Conservation (phyloP, 1,284 basidiomycete species). For the Cutaneotrichosporon dermatis region DNA sequence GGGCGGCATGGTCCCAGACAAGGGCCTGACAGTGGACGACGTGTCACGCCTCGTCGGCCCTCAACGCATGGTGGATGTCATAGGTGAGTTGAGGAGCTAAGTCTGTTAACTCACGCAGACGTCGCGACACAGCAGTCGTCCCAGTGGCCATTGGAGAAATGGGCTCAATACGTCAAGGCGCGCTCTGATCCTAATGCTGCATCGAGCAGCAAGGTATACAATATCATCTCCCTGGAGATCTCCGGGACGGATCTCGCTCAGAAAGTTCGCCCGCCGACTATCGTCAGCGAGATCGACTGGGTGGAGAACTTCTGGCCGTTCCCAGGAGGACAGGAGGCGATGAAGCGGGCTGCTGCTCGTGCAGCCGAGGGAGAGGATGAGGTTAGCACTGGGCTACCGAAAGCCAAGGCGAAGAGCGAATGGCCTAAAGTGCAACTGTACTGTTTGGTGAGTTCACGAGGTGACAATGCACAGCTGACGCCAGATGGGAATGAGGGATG, state of each 20-base stretch:
- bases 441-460: constrained; percentile 72
- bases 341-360: constrained; percentile 5
- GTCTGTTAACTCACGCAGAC: constrained; percentile 53
- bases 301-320: constrained; percentile 87
- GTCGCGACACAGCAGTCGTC: constrained; percentile 77
- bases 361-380: no score
- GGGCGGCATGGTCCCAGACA: constrained; percentile 43
- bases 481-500: constrained; percentile 55
- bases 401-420: constrained; percentile 13
- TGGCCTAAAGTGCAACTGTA: constrained; percentile 96
- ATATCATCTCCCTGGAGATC: constrained; percentile 84
- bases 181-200: constrained; percentile 13
- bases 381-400: background rate
- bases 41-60: constrained; percentile 75
- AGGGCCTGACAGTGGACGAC: constrained; percentile 54
- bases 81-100: constrained; percentile 57
- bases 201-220: constrained; percentile 62
- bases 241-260: constrained; percentile 70
- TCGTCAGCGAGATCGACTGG: constrained; percentile 91
- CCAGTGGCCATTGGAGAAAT: constrained; percentile 79
- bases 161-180: constrained; percentile 75
- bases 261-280: constrained; percentile 70
- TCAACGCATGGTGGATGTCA: constrained; percentile 76
- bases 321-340: constrained; percentile 23
- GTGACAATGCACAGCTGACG: background rate